Base-by-base conservation (phyloP, 768 basidiomycete species). In the Sporobolomyces pararoseus region DNA sequence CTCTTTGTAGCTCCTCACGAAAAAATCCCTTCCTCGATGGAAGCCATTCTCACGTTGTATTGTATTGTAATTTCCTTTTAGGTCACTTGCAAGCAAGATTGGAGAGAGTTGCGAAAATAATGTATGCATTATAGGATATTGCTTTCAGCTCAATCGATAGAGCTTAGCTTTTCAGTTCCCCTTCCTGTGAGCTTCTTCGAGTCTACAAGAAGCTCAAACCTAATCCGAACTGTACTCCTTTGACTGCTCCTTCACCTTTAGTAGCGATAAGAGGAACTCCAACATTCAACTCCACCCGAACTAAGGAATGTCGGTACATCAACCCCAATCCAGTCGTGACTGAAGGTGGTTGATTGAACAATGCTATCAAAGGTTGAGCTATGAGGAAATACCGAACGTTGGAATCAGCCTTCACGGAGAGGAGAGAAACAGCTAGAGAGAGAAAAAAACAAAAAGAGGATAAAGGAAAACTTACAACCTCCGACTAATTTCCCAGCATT, bases 231-330 rank as follows among this genome's bases (percentile, higher is more conserved):
- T 89, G 89, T 52, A 91, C 80, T 12, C 91, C 91, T 76, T 84
- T 86, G 76, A 85, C 83, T 64, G 79, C 75, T 13, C 85, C 86
- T 78, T 90, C 91, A 63, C 85, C 85, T 75, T 82, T 84, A 52
- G 84, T 85, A 3, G 86, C 84, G 4, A 87, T 84, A 4, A 96
- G 81, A 7, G 92, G 92, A 42, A 95, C 82, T 10, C 91, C 90
- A 71, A 95, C 84, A 78, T 94, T 95, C 67, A 91, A 82, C 79
- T 96, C 93, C 32, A 91, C 83, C n/a, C 93, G 83, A 25, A 91
- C 83, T 7, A 90, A 88, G 68, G 90, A 88, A 72, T 92, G 87
- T 42, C 86, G 83, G 77, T 92, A 94, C 37, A 94, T 84, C 21
- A 96, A 80, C 5, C 92, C 93, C 17, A 92, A 75, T 10, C 92